Percentiles rank a stretch among this genome's conserved stretches.
phyloP scores from a whole-genome alignment of 106 monocot species.

The Platanthera guangdongensis region DNA sequence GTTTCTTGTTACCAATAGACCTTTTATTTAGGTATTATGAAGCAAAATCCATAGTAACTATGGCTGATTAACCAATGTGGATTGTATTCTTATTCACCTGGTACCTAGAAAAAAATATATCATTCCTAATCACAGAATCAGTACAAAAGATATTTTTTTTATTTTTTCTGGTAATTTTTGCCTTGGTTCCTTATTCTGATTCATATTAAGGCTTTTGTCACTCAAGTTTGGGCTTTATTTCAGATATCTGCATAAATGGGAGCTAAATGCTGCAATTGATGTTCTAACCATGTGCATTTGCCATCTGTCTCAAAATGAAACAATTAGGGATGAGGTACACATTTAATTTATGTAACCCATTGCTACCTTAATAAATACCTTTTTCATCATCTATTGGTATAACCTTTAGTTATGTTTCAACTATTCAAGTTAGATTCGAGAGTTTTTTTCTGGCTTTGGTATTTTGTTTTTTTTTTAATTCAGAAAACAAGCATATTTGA shows the following conservation, averaged over 20 bases:
- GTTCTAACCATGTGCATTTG: slow-evolving; percentile 91
- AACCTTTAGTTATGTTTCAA: background rate
- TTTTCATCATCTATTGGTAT: background rate
- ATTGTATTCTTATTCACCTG: background rate
- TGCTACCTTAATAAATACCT: background rate
- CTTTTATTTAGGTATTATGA: background rate
- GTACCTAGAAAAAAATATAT: background rate
- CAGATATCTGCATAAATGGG: slow-evolving; percentile 79
- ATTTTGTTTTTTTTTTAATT: background rate
- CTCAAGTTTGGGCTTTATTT: background rate
- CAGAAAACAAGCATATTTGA: no score
- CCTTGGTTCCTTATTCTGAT: background rate
- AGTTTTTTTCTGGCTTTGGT: background rate
- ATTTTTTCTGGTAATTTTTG: background rate
- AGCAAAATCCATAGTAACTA: background rate
- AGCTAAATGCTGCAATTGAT: slow-evolving; percentile 71
- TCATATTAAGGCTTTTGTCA: background rate
- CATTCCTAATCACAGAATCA: background rate
- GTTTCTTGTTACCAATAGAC: background rate
- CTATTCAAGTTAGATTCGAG: background rate
- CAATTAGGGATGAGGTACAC: slow-evolving; percentile 53
- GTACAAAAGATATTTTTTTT: background rate
- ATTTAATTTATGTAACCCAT: background rate
- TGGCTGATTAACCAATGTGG: background rate
- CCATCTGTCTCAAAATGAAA: slow-evolving; percentile 62